Conservation (phyloP, 2,329 filamentous ascomycete species). For the Truncatella angustata region DNA sequence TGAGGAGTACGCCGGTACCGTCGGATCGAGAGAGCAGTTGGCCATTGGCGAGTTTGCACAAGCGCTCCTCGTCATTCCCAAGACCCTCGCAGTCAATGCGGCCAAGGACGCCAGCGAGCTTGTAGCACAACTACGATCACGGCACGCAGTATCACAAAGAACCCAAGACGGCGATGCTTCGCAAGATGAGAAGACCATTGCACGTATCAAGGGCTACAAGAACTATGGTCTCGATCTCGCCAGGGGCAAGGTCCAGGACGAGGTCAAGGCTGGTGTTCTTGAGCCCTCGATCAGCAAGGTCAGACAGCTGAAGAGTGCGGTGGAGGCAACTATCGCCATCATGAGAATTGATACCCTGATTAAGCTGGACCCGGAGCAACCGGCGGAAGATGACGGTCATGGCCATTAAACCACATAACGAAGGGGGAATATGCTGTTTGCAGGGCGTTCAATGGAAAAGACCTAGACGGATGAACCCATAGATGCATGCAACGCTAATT, state of each 20-base stretch:
- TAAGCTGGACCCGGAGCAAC: conserved; percentile 90
- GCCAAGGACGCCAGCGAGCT: conserved; percentile 96
- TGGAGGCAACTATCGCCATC: conserved; percentile 97
- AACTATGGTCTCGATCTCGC: conserved; percentile 94
- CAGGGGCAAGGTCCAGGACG: conserved; percentile 88
- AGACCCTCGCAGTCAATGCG: conserved; percentile 94
- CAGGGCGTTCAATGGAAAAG: background rate
- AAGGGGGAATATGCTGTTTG: background rate
- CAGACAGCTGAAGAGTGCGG: conserved; percentile 95
- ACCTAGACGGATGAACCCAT: conserved; percentile 2
- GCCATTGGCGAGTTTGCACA: conserved; percentile 98
- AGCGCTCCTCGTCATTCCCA: conserved; percentile 89
- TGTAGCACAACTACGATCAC: conserved; percentile 89
- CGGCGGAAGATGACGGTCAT: conserved; percentile 77
- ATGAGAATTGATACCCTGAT: conserved; percentile 99
- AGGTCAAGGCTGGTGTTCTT: conserved; percentile 90
- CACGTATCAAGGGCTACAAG: conserved; percentile 95
- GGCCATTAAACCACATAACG: conserved; percentile 61
- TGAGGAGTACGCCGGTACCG: conserved; percentile 96
- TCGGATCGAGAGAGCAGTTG: conserved; percentile 94
- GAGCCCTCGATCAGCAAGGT: conserved; percentile 99
- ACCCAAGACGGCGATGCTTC: conserved; percentile 80
- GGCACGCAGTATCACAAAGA: conserved; percentile 91
- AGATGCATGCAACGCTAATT: conserved; percentile 5
- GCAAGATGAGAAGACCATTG: conserved; percentile 84